These are phyloP conservation scores for Coriolopsis trogii DNA, from an alignment of 1,284 basidiomycete species.

Conservation along the genomic window DNA sequence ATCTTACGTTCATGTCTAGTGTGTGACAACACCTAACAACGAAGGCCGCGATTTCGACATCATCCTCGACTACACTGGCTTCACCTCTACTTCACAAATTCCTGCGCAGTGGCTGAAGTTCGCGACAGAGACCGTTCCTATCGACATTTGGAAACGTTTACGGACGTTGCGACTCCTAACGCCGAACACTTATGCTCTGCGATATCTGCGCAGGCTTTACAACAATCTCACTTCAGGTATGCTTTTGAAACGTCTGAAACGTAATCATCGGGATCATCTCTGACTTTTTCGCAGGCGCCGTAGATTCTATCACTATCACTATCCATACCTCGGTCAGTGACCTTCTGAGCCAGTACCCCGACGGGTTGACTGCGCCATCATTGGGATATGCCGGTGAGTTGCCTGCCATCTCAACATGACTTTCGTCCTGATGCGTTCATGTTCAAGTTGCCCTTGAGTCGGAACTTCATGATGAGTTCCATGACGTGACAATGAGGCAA, in stretches of 20 bases:
- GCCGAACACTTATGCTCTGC: constrained; percentile 75
- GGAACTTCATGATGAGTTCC: constrained; percentile 54
- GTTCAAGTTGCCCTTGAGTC: constrained; percentile 58
- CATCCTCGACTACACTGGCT: constrained; percentile 83
- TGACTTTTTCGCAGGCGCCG: constrained; percentile 16
- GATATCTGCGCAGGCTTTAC: constrained; percentile 75
- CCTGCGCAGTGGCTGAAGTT: constrained; percentile 84
- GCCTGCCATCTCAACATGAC: no score
- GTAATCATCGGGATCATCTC: not conserved
- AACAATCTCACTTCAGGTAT: constrained; percentile 77
- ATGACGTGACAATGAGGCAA: constrained; percentile 65
- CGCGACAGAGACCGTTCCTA: constrained; percentile 78
- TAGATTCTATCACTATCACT: constrained; percentile 21
- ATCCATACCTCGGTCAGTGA: constrained; percentile 41
- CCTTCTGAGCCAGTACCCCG: constrained; percentile 57
- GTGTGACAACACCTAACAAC: constrained; percentile 46
- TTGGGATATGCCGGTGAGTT: constrained; percentile 58
- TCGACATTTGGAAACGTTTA: constrained; percentile 63
- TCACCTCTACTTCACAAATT: constrained; percentile 76
- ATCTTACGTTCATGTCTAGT: constrained; percentile 29
- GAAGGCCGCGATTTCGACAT: constrained; percentile 65
- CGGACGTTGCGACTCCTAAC: constrained; percentile 73
- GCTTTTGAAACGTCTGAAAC: constrained; percentile 29
- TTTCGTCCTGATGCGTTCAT: no score
- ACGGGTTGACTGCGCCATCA: constrained; percentile 44